Conservation (phyloP, 108 stramenopile genomes). For the Cafeteria roenbergensis region DNA sequence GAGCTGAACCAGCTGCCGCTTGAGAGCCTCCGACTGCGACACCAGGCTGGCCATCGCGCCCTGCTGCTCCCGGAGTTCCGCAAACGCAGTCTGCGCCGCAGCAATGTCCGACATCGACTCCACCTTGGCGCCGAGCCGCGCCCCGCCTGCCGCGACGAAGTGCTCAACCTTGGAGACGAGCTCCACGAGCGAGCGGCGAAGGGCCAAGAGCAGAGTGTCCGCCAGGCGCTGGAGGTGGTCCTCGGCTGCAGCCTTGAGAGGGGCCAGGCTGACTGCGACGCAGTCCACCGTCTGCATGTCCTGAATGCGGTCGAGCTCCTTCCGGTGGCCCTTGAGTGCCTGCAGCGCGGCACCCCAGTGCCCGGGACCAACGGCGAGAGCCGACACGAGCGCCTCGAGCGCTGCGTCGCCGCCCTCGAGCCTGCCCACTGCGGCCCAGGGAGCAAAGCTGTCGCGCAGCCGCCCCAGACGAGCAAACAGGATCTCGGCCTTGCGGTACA, state of each 20-base stretch:
- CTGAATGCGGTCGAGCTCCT: constrained; percentile 44
- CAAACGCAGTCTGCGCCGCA: constrained; percentile 36
- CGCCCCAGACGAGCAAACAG: constrained; percentile 31
- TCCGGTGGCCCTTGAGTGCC: constrained; percentile 26
- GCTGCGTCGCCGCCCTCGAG: constrained; percentile 16
- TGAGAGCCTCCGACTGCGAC: no score
- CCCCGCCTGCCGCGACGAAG: constrained; percentile 30
- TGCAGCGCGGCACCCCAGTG: constrained; percentile 39
- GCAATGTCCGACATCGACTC: constrained; percentile 44
- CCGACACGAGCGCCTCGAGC: constrained; percentile 34
- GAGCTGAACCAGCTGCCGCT: no score
- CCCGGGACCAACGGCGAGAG: neutral
- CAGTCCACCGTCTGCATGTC: constrained; percentile 45
- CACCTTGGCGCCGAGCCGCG: constrained; percentile 30
- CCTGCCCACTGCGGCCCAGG: constrained; percentile 30
- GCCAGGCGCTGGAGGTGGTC: constrained; percentile 37
- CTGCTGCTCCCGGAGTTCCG: no score
- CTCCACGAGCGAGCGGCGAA: constrained; percentile 27
- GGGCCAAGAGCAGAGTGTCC: constrained; percentile 36
- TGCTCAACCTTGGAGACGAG: constrained; percentile 36
- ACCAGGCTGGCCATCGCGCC: no score
- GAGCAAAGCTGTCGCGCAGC: constrained; percentile 14
- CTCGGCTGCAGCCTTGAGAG: constrained; percentile 37
- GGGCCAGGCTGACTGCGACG: constrained; percentile 29
- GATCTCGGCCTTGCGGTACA: constrained; percentile 44